A percentile compares a stretch with the other conserved stretches of the same genome.
These are phyloP conservation scores for Globisporangium recalcitrans DNA, from an alignment of 352 stramenopile species.

Conservation along the genomic window DNA sequence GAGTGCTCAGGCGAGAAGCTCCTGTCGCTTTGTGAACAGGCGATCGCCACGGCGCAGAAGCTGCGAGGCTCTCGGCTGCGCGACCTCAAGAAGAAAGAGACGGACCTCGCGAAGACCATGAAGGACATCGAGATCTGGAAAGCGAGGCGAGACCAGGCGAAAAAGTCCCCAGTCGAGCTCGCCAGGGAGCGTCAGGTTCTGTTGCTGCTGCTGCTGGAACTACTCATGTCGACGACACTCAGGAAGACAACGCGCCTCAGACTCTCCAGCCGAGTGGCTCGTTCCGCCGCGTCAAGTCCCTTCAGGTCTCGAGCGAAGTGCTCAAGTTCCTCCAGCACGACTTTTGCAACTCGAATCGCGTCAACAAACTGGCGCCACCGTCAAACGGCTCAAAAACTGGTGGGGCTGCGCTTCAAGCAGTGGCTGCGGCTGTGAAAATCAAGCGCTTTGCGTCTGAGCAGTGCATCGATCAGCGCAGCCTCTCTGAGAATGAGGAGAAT, in stretches of 20 bases:
- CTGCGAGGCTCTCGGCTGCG: conserved; percentile 43
- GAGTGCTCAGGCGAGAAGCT: conserved; percentile 43
- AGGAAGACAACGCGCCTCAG: conserved; percentile 5
- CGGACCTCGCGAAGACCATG: conserved; percentile 44
- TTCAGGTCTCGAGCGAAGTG: conserved; percentile 57
- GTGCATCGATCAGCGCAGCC: conserved; percentile 1
- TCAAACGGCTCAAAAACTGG: conserved; percentile 1
- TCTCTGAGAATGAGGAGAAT: not conserved
- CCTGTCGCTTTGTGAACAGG: conserved; percentile 38
- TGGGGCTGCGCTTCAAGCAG: not conserved
- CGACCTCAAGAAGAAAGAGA: conserved; percentile 50
- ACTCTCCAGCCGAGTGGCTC: conserved; percentile 4
- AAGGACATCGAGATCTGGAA: conserved; percentile 72
- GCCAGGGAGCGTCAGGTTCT: conserved; percentile 10
- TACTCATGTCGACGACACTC: not conserved
- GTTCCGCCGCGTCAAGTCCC: conserved; percentile 44
- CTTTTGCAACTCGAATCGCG: conserved; percentile 48
- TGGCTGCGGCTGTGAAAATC: conserved; percentile 8
- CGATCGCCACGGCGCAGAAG: conserved; percentile 32
- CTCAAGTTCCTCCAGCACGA: conserved; percentile 67
- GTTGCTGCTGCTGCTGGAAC: not conserved
- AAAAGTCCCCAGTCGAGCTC: conserved; percentile 55
- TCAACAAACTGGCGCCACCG: conserved; percentile 4
- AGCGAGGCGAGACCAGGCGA: conserved; percentile 39
- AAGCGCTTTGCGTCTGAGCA: conserved; percentile 17